Conservation (phyloP, 805 yeast genomes). For the Saccharomycopsis sp. region DNA sequence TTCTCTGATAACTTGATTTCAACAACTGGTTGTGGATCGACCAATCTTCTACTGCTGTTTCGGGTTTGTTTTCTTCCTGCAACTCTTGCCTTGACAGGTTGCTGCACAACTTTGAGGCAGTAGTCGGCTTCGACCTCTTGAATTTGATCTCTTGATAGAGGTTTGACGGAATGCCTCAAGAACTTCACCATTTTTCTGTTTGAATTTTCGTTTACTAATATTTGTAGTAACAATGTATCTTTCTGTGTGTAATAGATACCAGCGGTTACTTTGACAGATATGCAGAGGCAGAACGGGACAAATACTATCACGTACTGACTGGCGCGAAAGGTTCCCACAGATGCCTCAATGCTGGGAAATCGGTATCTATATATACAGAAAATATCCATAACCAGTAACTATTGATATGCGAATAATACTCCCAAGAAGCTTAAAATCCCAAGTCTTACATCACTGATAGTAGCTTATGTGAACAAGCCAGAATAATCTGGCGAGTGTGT, state of each 20-base stretch:
- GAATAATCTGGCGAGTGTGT: too few species aligned
- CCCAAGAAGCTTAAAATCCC: not conserved
- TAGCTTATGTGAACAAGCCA: too few species aligned
- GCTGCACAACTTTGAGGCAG: conserved; percentile 17
- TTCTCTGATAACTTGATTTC: conserved; percentile 15
- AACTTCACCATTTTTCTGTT: conserved; percentile 17
- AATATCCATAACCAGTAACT: not conserved
- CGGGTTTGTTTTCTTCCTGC: conserved; percentile 21
- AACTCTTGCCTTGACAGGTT: conserved; percentile 22
- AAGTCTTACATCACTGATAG: not conserved
- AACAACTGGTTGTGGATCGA: conserved; percentile 22
- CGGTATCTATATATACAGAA: not conserved
- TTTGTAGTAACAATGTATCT: too few species aligned
- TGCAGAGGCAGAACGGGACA: not conserved
- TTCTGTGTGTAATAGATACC: not conserved
- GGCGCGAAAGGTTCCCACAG: not conserved
- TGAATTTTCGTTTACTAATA: too few species aligned
- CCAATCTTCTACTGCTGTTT: conserved; percentile 19
- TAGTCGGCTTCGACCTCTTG: conserved; percentile 5
- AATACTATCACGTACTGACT: too few species aligned
- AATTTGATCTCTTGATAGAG: conserved; percentile 8
- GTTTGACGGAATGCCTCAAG: conserved; percentile 17
- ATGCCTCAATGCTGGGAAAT: not conserved
- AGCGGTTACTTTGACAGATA: not conserved
- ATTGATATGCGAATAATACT: not conserved